Conservation (phyloP, 2,329 filamentous ascomycete species). For the Beauveria sp. region DNA sequence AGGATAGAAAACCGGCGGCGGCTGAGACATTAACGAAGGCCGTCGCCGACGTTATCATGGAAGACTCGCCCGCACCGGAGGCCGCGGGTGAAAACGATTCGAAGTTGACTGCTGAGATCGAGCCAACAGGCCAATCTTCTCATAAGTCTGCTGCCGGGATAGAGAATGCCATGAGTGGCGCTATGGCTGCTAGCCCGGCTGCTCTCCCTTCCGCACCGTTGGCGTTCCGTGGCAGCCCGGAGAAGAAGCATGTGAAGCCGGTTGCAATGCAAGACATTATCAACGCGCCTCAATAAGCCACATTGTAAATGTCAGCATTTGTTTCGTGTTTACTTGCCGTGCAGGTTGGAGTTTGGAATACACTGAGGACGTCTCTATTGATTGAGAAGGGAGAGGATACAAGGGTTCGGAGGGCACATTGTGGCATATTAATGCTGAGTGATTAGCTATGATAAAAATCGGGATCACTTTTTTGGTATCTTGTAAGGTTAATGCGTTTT, state of each 20-base stretch:
- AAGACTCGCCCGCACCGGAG: background rate
- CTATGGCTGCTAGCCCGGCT: slow-evolving; percentile 22
- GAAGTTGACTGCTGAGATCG: background rate
- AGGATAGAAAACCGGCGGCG: slow-evolving; percentile 10
- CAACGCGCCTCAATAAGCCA: background rate
- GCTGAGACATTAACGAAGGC: background rate
- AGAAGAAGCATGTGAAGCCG: slow-evolving; percentile 38
- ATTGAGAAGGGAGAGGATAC: background rate
- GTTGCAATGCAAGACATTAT: slow-evolving; percentile 20
- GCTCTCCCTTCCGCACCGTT: slow-evolving; percentile 36
- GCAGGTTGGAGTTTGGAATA: slow-evolving; percentile 10
- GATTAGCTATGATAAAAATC: background rate
- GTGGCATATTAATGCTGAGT: background rate
- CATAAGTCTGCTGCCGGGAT: background rate
- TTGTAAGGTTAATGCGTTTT: background rate
- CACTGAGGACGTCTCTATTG: background rate
- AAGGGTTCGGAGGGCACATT: background rate
- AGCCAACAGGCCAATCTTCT: background rate
- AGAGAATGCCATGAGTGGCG: slow-evolving; percentile 6
- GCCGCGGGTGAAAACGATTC: slow-evolving; percentile 14
- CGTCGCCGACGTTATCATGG: background rate
- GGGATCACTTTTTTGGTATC: background rate
- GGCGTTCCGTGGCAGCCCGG: slow-evolving; percentile 55
- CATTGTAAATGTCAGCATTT: background rate
- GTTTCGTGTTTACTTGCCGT: slow-evolving; percentile 16